These are phyloP conservation scores for Brassica napus DNA, from an alignment of 345 rosid species.

Conservation along the genomic window DNA sequence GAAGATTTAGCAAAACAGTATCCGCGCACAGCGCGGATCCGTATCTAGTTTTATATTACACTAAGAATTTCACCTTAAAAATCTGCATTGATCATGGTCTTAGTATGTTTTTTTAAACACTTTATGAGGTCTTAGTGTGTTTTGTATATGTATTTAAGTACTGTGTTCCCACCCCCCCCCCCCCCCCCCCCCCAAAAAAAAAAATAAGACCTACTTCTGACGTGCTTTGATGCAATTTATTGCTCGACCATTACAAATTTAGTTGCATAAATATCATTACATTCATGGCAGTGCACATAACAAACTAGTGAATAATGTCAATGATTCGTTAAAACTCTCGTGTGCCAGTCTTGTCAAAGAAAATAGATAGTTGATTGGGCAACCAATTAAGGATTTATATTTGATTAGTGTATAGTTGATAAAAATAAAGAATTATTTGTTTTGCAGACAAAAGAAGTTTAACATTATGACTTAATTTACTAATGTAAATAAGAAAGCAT, in stretches of 20 bases:
- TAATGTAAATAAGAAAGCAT: background rate
- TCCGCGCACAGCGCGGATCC: too few relatives aligned
- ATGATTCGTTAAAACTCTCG: background rate
- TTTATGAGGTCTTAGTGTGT: background rate
- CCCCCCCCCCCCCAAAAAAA: background rate
- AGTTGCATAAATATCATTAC: background rate
- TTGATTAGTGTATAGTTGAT: background rate
- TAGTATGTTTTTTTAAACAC: too few relatives aligned
- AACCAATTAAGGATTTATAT: background rate
- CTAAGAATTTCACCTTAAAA: too few relatives aligned
- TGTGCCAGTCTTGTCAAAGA: background rate
- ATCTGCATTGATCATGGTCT: background rate
- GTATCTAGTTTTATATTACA: too few relatives aligned
- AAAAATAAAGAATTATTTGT: background rate
- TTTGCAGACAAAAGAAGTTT: background rate
- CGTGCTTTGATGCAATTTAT: background rate
- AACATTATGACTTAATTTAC: background rate
- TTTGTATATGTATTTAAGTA: background rate
- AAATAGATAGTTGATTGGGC: background rate
- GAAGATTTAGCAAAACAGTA: too few relatives aligned
- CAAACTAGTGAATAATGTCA: background rate
- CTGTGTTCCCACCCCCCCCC: background rate
- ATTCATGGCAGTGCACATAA: background rate
- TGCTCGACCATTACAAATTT: background rate
- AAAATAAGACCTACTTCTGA: background rate